Conservation (phyloP, 2,329 filamentous ascomycete species). For the Allantophomopsis lycopodina region DNA sequence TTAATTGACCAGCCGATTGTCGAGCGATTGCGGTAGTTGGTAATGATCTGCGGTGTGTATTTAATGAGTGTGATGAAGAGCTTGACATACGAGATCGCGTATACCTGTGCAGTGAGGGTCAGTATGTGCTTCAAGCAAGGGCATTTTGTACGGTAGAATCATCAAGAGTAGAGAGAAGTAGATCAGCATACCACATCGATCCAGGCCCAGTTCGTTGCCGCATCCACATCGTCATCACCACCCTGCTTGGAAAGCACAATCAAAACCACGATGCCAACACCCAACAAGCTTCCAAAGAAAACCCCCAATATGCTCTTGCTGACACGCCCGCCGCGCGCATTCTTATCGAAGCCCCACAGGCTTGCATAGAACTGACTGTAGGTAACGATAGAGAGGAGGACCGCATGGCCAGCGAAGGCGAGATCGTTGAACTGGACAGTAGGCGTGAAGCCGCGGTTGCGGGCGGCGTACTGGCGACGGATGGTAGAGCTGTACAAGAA, state of each 20-base stretch:
- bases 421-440: conserved; percentile 87
- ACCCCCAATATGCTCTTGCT: conserved; percentile 54
- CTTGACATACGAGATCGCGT: conserved; percentile 76
- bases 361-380: conserved; percentile 61
- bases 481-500: conserved; percentile 73
- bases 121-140: background rate
- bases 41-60: conserved; percentile 75
- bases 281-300: conserved; percentile 52
- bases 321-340: conserved; percentile 36
- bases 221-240: conserved; percentile 17
- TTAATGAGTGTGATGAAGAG: conserved; percentile 80
- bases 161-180: background rate
- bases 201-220: conserved; percentile 39
- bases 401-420: conserved; percentile 71
- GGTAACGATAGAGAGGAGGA: conserved; percentile 57
- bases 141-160: too few relatives aligned
- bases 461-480: conserved; percentile 67
- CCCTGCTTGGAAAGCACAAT: conserved; percentile 23
- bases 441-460: conserved; percentile 62
- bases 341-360: conserved; percentile 59
- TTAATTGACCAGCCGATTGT: conserved; percentile 80
- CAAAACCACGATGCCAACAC: conserved; percentile 31
- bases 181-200: conserved; percentile 34
- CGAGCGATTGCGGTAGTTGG: conserved; percentile 74
- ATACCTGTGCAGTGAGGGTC: conserved; percentile 20